These are phyloP conservation scores for Phytophthora fragariaefolia DNA, from an alignment of 352 stramenopile species.

Conservation along the genomic window DNA sequence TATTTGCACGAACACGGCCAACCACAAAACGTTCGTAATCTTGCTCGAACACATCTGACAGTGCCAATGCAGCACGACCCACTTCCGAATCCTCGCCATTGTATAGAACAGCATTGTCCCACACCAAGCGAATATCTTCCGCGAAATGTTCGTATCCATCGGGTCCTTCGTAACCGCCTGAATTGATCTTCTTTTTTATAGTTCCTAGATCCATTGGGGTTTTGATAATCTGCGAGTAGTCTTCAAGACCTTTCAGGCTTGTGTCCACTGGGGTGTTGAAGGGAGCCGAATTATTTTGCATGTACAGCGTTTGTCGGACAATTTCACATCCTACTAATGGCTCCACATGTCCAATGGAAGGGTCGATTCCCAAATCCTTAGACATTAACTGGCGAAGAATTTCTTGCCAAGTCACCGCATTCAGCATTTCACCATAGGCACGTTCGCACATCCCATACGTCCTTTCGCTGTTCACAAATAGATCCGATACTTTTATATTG, in stretches of 20 bases:
- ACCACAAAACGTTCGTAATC: slow-evolving; percentile 82
- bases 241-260: slow-evolving; percentile 77
- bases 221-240: slow-evolving; percentile 90
- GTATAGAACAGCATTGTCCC: slow-evolving; percentile 83
- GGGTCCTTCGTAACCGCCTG: slow-evolving; percentile 70
- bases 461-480: slow-evolving; percentile 74
- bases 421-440: slow-evolving; percentile 73
- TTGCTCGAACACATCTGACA: slow-evolving; percentile 86
- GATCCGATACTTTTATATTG: slow-evolving; percentile 80
- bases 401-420: slow-evolving; percentile 85
- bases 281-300: slow-evolving; percentile 77
- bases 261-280: slow-evolving; percentile 89
- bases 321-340: slow-evolving; percentile 82
- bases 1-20: slow-evolving; percentile 61
- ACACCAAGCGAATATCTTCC: slow-evolving; percentile 82
- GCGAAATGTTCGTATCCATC: slow-evolving; percentile 72
- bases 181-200: slow-evolving; percentile 81
- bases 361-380: slow-evolving; percentile 78
- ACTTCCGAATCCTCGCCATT: slow-evolving; percentile 85
- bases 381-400: slow-evolving; percentile 85
- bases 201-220: slow-evolving; percentile 92
- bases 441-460: slow-evolving; percentile 82
- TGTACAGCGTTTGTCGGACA: slow-evolving; percentile 82
- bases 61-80: slow-evolving; percentile 61
- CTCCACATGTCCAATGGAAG: slow-evolving; percentile 75